Conservation (phyloP, 140 eudicot species). For the Senecio squalidus region DNA sequence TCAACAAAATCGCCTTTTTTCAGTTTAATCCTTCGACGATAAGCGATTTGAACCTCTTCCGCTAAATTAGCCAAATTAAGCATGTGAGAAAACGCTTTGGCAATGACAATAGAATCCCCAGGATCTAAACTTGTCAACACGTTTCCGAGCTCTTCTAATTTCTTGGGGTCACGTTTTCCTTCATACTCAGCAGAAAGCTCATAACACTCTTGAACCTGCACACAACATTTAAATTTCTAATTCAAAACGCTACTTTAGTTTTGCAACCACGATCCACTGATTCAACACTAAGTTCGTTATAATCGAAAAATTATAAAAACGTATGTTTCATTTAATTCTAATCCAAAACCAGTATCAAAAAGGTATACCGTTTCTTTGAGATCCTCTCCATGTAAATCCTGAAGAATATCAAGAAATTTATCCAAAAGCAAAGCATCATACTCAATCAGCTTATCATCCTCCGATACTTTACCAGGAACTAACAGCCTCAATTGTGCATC, state of each 20-base stretch:
- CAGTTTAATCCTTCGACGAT: conserved; percentile 66
- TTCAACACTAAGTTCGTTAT: too few species aligned
- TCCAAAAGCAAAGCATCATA: conserved; percentile 92
- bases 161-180: conserved; percentile 65
- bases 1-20: conserved; percentile 87
- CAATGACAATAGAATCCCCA: conserved; percentile 87
- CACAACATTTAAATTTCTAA: too few species aligned
- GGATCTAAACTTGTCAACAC: conserved; percentile 88
- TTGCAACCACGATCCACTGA: too few species aligned
- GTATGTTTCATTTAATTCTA: too few species aligned
- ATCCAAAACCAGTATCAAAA: too few species aligned
- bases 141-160: conserved; percentile 86
- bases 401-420: conserved; percentile 92
- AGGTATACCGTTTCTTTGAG: conserved; percentile 74
- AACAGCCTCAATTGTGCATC: conserved; percentile 92
- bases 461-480: conserved; percentile 86
- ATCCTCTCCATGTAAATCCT: conserved; percentile 93
- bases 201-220: conserved; percentile 93
- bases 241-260: too few species aligned
- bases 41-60: conserved; percentile 97
- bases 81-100: conserved; percentile 91
- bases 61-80: conserved; percentile 97
- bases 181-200: conserved; percentile 98
- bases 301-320: too few species aligned
- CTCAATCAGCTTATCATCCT: conserved; percentile 92